Evolutionary conservation across 345 rosid genomes (phyloP), one percentile per base, ranked within the genome.

Genomic region (Raphanus raphanistrum): DNA sequence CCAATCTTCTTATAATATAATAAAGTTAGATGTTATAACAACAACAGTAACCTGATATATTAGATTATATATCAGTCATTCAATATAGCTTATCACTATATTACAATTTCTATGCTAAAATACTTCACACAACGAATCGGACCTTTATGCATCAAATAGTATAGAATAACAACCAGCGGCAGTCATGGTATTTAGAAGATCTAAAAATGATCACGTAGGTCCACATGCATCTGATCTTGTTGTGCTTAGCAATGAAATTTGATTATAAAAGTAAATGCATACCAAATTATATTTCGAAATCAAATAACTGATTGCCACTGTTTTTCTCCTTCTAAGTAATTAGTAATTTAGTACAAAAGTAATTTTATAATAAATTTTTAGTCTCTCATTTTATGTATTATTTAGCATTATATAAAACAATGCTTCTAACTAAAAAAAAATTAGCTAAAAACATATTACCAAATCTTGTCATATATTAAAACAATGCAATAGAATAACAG

Each of bases 151-250:
- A 60, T 32, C 9, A 31, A 6, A 43, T 15, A 50, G 35, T 15
- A 21, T 58, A 66, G 55, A 78, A 72, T 78, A 63, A 74, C 55
- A 79, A 63, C 26, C 26, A 79, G 72, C 82, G 79, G 71, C 79
- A 80, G 82, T 79, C 58, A 57, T 69, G 75, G 73, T 72, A 26
- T 57, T 12, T 28, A 16, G 55, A 17, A 62, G 75, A 79, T 79
- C 82, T 63, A 63, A 73, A 41, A 79, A 38, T 57, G 72, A 80
- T 70, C 79, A 80, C 70, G 31, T 69, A 29, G 82, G 79, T 74
- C 82, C 79, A 74, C 67, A 63, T 80, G 79, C 82, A 55, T 31
- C 79, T 64, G 68, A 41, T 74, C 68, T 70, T 74, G 76, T 70
- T 74, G 68, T 70, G 76, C 55, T 57, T 64, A 55, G 33, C 68